phyloP scores from a whole-genome alignment of 495 filamentous ascomycete species.

The Penicillium malachiteum region DNA sequence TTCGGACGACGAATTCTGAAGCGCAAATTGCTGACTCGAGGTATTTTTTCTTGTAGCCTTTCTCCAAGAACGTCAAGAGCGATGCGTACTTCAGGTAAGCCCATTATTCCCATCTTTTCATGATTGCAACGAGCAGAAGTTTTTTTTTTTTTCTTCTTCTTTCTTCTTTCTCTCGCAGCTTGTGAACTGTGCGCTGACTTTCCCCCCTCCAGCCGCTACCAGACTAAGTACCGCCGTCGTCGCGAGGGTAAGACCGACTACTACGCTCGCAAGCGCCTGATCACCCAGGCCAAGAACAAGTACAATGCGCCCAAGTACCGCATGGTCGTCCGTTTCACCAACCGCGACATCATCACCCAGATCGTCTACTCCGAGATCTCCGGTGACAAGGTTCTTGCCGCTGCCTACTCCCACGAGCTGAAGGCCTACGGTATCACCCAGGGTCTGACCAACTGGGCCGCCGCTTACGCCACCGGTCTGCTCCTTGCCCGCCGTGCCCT shows the following conservation, averaged over 20 bases:
- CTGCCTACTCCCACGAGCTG: slow-evolving; percentile 97
- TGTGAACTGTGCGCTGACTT: slow-evolving; percentile 16
- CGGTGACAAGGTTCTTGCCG: slow-evolving; percentile 92
- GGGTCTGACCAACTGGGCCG: slow-evolving; percentile 99
- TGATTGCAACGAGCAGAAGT: neutral
- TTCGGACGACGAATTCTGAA: slow-evolving; percentile 82
- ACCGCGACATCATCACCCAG: slow-evolving; percentile 97
- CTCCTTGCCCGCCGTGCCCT: slow-evolving; percentile 95
- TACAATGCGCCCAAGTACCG: slow-evolving; percentile 99
- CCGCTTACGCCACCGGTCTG: slow-evolving; percentile 94
- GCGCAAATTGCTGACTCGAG: slow-evolving; percentile 98
- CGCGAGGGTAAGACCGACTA: slow-evolving; percentile 99
- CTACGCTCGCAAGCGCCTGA: slow-evolving; percentile 98
- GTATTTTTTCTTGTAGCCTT: slow-evolving; percentile 63
- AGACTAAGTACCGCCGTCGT: slow-evolving; percentile 99
- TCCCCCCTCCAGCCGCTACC: slow-evolving; percentile 72
- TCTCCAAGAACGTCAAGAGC: slow-evolving; percentile 95
- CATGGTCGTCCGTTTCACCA: slow-evolving; percentile 99
- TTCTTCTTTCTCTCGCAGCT: too few relatives aligned
- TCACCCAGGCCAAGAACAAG: slow-evolving; percentile 99
- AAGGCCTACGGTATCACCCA: slow-evolving; percentile 94
- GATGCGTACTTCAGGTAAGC: slow-evolving; percentile 94
- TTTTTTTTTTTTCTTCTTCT: slow-evolving; percentile 5
- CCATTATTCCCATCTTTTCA: neutral
- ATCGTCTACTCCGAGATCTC: slow-evolving; percentile 95